Evolutionary conservation across 176 grass and related monocot species (phyloP), one percentile per base, ranked within the genome.

Genomic region (Carex pumila): DNA sequence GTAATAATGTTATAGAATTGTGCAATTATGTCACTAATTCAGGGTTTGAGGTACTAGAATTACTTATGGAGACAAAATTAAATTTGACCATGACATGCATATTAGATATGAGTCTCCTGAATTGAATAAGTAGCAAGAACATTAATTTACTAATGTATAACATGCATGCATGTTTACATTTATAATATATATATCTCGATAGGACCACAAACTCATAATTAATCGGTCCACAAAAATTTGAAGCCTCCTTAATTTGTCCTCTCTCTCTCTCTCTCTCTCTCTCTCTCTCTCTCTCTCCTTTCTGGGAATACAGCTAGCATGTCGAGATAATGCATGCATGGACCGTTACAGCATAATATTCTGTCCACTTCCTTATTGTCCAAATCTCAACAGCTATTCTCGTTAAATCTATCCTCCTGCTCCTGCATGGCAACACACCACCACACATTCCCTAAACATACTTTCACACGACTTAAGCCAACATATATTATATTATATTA

Each of bases 321-420:
- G 14, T 41, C 80, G 53, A 25, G 25, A 25, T 25, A 25, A 25
- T 82, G 80, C 61, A 82, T 67, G 61, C 80, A 82, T 17, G 80
- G 80, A 68, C 80, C 80, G 54, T 67, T 53, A 62, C 80, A 83
- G 80, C 80, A 68, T 62, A 68, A 83, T 15, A 68, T 67, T 83
- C 39, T 65, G 80, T 83, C 80, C 19, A 12, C 4, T 83, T 68
- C 43, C 22, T 41, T 19, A 83, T 31, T 59, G 59, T 68, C 80
- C 61, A 65, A 67, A 83, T 66, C 80, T 83, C 13, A 65, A 83
- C 60, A 31, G 61, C 60, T 32, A 83, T 64, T 52, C 80, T 65
- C 62, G 22, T 83, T 62, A 83, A 31, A 15, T 65, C 12, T 31
- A 50, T 11, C 10, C 7, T 36, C 6, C 1, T 0, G 6, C 43